phyloP scores from a whole-genome alignment of 2,329 filamentous ascomycete species.

The Rhynchosporium secalis region DNA sequence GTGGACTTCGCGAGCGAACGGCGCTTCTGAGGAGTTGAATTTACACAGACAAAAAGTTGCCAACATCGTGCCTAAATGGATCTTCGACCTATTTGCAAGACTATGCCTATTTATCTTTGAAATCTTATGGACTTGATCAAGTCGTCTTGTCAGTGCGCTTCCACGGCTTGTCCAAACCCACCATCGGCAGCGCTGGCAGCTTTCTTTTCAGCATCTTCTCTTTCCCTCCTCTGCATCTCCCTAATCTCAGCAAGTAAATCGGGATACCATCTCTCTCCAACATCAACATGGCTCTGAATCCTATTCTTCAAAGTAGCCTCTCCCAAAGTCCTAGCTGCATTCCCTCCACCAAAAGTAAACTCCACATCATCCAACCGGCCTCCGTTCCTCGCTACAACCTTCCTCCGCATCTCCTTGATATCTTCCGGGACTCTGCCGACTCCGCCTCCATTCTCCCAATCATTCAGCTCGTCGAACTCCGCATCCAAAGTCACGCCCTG shows the following conservation, averaged over 20 bases:
- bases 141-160: slow-evolving; percentile 42
- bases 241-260: slow-evolving; percentile 55
- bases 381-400: slow-evolving; percentile 57
- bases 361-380: slow-evolving; percentile 72
- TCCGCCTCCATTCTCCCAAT: slow-evolving; percentile 61
- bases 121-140: background rate
- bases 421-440: slow-evolving; percentile 54
- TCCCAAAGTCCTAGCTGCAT: slow-evolving; percentile 64
- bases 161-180: slow-evolving; percentile 39
- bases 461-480: slow-evolving; percentile 62
- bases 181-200: slow-evolving; percentile 26
- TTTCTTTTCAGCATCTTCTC: slow-evolving; percentile 37
- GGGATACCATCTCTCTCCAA: slow-evolving; percentile 79
- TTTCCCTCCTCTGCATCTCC: slow-evolving; percentile 54
- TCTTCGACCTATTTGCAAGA: background rate
- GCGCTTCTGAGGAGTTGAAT: slow-evolving; percentile 30
- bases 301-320: slow-evolving; percentile 84
- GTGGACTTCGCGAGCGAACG: slow-evolving; percentile 27
- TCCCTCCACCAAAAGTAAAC: slow-evolving; percentile 76
- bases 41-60: slow-evolving; percentile 14
- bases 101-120: background rate
- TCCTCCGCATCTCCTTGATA: slow-evolving; percentile 61
- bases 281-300: slow-evolving; percentile 84
- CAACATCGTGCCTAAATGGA: slow-evolving; percentile 26
- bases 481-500: slow-evolving; percentile 81